Conservation (phyloP, 2,329 filamentous ascomycete genomes). For the Volutella citrinella region DNA sequence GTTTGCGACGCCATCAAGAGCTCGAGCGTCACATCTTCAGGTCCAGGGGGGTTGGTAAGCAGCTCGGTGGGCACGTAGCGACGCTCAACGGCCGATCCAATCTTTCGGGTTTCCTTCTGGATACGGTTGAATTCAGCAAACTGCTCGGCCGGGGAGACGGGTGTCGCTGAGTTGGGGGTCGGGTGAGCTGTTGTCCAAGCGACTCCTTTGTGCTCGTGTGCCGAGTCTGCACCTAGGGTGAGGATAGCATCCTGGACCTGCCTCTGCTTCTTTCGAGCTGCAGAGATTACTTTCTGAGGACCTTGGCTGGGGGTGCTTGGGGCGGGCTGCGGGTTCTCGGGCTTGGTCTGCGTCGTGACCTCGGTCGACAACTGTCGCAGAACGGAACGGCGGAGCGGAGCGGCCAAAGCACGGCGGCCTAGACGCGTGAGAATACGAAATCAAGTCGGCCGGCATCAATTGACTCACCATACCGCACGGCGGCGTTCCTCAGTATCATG, state of each 20-base stretch:
- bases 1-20: constrained; percentile 83
- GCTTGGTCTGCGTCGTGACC: constrained; percentile 14
- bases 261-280: constrained; percentile 32
- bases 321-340: constrained; percentile 6
- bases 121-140: constrained; percentile 36
- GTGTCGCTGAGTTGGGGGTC: constrained; percentile 33
- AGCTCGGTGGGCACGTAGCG: constrained; percentile 66
- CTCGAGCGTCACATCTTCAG: constrained; percentile 83
- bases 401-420: constrained; percentile 54
- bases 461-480: constrained; percentile 52
- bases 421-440: constrained; percentile 8
- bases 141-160: constrained; percentile 37
- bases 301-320: constrained; percentile 18
- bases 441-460: constrained; percentile 7
- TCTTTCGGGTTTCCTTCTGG: constrained; percentile 40
- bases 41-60: constrained; percentile 68
- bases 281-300: constrained; percentile 22
- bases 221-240: constrained; percentile 33
- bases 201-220: constrained; percentile 30
- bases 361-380: constrained; percentile 34
- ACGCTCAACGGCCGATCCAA: constrained; percentile 48
- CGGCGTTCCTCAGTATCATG: constrained; percentile 57
- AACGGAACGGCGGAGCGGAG: constrained; percentile 36
- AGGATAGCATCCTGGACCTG: constrained; percentile 31
- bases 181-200: constrained; percentile 32